phyloP scores from a whole-genome alignment of 2,329 filamentous ascomycete species.

The Rhynchosporium graminicola region DNA sequence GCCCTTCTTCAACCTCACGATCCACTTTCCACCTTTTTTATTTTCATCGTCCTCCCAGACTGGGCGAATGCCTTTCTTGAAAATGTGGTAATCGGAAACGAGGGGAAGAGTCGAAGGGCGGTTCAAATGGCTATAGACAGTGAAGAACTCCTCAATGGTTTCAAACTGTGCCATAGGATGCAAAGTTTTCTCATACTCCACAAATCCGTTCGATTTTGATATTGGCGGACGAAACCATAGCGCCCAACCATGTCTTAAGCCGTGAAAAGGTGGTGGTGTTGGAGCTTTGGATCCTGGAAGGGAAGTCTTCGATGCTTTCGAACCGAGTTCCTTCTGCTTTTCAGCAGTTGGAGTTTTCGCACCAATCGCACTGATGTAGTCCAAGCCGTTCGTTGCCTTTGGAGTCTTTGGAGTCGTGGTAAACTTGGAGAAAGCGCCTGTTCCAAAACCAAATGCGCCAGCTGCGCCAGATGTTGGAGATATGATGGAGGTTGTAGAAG shows the following conservation, averaged over 20 bases:
- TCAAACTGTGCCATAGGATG: conserved; percentile 80
- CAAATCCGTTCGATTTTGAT: conserved; percentile 83
- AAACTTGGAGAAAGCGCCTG: conserved; percentile 95
- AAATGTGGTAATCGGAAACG: conserved; percentile 97
- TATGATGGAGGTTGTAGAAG: conserved; percentile 66
- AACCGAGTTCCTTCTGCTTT: conserved; percentile 55
- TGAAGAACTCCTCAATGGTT: conserved; percentile 89
- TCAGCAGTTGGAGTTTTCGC: conserved; percentile 60
- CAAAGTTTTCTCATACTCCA: conserved; percentile 96
- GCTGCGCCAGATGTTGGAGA: conserved; percentile 78
- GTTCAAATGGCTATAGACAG: conserved; percentile 85
- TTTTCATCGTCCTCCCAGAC: conserved; percentile 99
- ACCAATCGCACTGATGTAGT: conserved; percentile 63
- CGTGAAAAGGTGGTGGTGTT: conserved; percentile 51
- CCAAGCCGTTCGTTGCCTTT: conserved; percentile 82
- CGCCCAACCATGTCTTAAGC: conserved; percentile 85
- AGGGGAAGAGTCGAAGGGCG: conserved; percentile 83
- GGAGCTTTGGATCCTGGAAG: conserved; percentile 50
- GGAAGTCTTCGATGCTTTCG: conserved; percentile 40
- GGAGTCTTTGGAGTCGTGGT: conserved; percentile 73
- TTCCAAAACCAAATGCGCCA: conserved; percentile 89
- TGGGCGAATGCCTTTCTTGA: conserved; percentile 92
- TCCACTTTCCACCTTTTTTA: conserved; percentile 95
- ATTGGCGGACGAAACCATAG: conserved; percentile 98
- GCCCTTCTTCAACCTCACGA: conserved; percentile 94